Percentiles rank a stretch among this genome's conserved stretches.
These are phyloP conservation scores for Haplosporangium sp. DNA, from an alignment of 371 early-diverging fungal genomes.

Conservation along the genomic window DNA sequence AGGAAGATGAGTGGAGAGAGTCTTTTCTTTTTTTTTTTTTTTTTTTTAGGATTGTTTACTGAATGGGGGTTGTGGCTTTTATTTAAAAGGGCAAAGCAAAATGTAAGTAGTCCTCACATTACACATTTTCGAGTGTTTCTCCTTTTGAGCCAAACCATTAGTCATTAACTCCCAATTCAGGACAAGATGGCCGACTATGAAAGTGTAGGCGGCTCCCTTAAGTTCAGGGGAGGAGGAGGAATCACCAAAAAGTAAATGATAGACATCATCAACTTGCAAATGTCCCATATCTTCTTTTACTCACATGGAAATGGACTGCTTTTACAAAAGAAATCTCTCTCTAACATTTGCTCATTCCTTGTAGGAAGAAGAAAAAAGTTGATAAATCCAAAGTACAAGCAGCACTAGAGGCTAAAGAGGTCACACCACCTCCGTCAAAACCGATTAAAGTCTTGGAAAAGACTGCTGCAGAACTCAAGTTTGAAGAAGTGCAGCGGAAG, in stretches of 20 bases:
- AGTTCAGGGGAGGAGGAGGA: slow-evolving; percentile 69
- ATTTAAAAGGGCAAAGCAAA: background rate
- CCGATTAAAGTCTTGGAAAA: slow-evolving; percentile 61
- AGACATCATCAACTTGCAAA: background rate
- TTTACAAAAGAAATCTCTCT: too few relatives aligned
- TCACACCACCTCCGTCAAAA: slow-evolving; percentile 40
- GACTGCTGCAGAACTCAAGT: slow-evolving; percentile 72
- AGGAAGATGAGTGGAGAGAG: background rate
- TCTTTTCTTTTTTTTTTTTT: slow-evolving; percentile 10
- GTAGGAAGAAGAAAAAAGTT: slow-evolving; percentile 63
- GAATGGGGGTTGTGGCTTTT: slow-evolving; percentile 19
- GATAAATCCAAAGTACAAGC: slow-evolving; percentile 64
- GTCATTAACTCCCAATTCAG: slow-evolving; percentile 3
- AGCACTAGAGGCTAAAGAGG: slow-evolving; percentile 58
- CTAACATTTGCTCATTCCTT: background rate
- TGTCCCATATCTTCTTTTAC: too few relatives aligned
- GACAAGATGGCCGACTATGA: slow-evolving; percentile 58
- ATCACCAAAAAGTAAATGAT: slow-evolving; percentile 62
- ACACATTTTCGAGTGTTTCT: too few relatives aligned
- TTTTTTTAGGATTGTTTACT: slow-evolving; percentile 3
- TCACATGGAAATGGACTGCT: background rate
- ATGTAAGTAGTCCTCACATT: background rate
- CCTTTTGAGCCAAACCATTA: background rate
- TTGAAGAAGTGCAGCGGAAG: slow-evolving; percentile 69
- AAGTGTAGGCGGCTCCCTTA: slow-evolving; percentile 68